Evolutionary conservation across 345 rosid genomes (phyloP).

Genomic region (Luvunga scandens): DNA sequence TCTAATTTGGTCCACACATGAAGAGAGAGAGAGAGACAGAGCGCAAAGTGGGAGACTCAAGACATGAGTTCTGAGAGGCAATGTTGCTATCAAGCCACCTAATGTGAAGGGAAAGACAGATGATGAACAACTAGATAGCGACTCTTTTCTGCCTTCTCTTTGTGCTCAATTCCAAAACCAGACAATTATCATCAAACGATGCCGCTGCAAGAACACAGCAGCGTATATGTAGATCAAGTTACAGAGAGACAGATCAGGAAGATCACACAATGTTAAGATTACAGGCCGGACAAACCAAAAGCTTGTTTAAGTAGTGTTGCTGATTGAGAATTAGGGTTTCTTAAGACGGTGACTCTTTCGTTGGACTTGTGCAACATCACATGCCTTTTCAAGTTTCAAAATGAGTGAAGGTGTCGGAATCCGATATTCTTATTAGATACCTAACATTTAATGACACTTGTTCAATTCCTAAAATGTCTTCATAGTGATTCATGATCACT

Average conservation of each 20-base stretch:
- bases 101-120: constrained; percentile 32
- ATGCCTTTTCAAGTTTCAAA: constrained; percentile 7
- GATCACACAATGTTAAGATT: neutral
- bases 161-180: constrained; percentile 15
- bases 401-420: neutral
- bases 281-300: neutral
- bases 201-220: neutral
- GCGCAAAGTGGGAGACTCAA: constrained; percentile 28
- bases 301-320: neutral
- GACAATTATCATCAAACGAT: constrained; percentile 21
- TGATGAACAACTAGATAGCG: constrained; percentile 45
- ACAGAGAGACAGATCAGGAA: neutral
- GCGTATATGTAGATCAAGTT: neutral
- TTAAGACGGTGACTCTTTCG: constrained; percentile 28
- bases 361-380: constrained; percentile 5
- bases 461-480: neutral
- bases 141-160: constrained; percentile 30
- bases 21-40: constrained; percentile 24
- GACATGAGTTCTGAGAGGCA: constrained; percentile 29
- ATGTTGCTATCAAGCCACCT: constrained; percentile 51
- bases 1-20: constrained; percentile 29
- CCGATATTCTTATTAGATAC: neutral
- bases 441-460: neutral
- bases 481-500: neutral
- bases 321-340: constrained; percentile 21